Percentiles rank a stretch among this genome's conserved stretches.
phyloP scores from a whole-genome alignment of 495 filamentous ascomycete species.

The Endocarpon pusillum region DNA sequence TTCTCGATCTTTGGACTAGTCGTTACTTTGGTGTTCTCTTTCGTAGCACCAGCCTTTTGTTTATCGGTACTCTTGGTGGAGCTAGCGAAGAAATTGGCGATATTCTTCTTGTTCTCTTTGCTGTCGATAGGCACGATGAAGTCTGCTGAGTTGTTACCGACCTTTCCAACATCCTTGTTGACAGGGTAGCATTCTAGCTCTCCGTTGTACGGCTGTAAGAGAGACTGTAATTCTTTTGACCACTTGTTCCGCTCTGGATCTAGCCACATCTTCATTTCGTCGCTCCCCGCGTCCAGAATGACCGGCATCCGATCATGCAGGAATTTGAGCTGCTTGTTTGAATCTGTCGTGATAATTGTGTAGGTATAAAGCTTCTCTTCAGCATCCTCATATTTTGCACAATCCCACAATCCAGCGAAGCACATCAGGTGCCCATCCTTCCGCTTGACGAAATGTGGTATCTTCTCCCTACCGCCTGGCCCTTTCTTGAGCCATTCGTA shows the following conservation, averaged over 20 bases:
- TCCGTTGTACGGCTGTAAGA: conserved; percentile 60
- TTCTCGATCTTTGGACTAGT: conserved; percentile 11
- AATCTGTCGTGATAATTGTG: conserved; percentile 78
- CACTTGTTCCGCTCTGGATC: conserved; percentile 55
- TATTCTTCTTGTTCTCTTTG: conserved; percentile 75
- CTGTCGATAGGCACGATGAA: conserved; percentile 73
- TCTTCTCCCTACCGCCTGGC: conserved; percentile 53
- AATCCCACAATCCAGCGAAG: conserved; percentile 86
- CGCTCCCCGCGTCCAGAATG: conserved; percentile 61
- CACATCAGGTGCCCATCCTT: conserved; percentile 75
- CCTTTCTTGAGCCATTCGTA: conserved; percentile 88
- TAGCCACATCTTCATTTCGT: conserved; percentile 60
- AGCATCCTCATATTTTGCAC: conserved; percentile 54
- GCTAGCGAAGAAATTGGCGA: conserved; percentile 78
- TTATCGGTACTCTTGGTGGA: conserved; percentile 11
- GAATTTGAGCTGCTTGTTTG: conserved; percentile 62
- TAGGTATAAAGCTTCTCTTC: conserved; percentile 66
- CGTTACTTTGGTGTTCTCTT: conserved; percentile 3
- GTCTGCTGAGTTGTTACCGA: conserved; percentile 71
- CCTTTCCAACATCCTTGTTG: conserved; percentile 79
- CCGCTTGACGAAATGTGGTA: conserved; percentile 67
- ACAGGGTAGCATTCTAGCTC: conserved; percentile 79
- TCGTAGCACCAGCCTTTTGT: conserved; percentile 1
- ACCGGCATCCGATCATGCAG: conserved; percentile 94
- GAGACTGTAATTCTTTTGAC: conserved; percentile 57